Evolutionary conservation across 2,329 filamentous ascomycete genomes (phyloP).

Genomic region (Aspergillus sp.): DNA sequence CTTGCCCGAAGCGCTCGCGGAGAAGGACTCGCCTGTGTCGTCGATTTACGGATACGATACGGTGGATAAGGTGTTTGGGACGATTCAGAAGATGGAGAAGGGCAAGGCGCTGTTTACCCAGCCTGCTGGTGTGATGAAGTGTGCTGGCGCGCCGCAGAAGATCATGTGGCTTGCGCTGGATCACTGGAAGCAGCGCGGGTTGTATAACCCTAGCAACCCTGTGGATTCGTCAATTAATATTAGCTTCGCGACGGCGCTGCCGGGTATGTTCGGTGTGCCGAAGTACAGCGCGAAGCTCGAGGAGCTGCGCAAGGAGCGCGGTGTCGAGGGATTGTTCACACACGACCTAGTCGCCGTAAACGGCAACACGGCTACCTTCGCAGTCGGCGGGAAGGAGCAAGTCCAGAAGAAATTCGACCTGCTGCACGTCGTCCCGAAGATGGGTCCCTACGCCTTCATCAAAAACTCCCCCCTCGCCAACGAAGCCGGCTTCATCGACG

Average conservation of each 20-base stretch:
- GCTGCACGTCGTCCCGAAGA: conserved; percentile 53
- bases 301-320: conserved; percentile 47
- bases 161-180: conserved; percentile 57
- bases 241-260: conserved; percentile 50
- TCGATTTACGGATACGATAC: conserved; percentile 54
- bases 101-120: conserved; percentile 55
- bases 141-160: conserved; percentile 57
- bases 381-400: conserved; percentile 37
- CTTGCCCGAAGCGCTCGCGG: conserved; percentile 49
- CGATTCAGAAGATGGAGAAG: conserved; percentile 42
- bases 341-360: conserved; percentile 51
- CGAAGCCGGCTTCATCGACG: conserved; percentile 52
- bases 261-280: conserved; percentile 54
- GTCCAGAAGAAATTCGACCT: conserved; percentile 49
- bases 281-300: conserved; percentile 54
- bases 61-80: conserved; percentile 48
- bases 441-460: conserved; percentile 51
- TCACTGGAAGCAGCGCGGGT: conserved; percentile 49
- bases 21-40: conserved; percentile 45
- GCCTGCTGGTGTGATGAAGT: conserved; percentile 53
- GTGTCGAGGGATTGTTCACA: conserved; percentile 53
- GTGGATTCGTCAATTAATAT: conserved; percentile 43
- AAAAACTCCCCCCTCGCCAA: conserved; percentile 50
- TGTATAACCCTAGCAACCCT: conserved; percentile 41
- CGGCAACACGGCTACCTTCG: conserved; percentile 49